A percentile compares a stretch with the other conserved stretches of the same genome.
Conservation (phyloP, 2,329 filamentous ascomycete species). For the Alternaria brassicae region DNA sequence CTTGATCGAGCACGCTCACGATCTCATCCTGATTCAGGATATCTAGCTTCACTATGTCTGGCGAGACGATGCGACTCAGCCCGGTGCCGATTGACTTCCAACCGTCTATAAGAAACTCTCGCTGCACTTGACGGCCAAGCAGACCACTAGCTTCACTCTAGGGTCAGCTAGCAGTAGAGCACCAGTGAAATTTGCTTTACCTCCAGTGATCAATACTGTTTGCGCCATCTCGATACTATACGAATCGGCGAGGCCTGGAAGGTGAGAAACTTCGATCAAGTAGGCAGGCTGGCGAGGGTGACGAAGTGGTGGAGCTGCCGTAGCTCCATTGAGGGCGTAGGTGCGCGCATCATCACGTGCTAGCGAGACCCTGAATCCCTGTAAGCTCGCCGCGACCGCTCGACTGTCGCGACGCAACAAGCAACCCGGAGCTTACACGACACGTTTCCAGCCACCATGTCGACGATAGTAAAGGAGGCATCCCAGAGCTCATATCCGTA, state of each 20-base stretch:
- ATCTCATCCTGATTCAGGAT: constrained; percentile 57
- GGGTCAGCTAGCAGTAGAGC: constrained; percentile 21
- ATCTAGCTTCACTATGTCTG: constrained; percentile 65
- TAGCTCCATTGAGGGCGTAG: background rate
- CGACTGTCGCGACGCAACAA: constrained; percentile 22
- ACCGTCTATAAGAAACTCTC: constrained; percentile 69
- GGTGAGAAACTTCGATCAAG: background rate
- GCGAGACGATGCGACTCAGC: constrained; percentile 74
- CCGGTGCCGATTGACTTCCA: constrained; percentile 63
- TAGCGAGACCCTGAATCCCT: constrained; percentile 15
- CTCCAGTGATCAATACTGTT: constrained; percentile 79
- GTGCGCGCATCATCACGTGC: constrained; percentile 12
- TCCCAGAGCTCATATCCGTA: constrained; percentile 78
- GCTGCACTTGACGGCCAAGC: constrained; percentile 78
- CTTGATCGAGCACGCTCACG: constrained; percentile 57
- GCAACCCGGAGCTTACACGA: constrained; percentile 12
- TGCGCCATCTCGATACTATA: constrained; percentile 44
- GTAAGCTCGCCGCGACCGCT: constrained; percentile 16
- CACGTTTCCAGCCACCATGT: constrained; percentile 63
- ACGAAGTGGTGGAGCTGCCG: background rate
- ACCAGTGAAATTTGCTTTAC: constrained; percentile 30
- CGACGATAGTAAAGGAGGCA: constrained; percentile 78
- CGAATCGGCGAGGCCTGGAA: too few species aligned
- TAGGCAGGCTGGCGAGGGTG: background rate
- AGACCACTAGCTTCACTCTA: constrained; percentile 69